Percentiles rank a stretch among this genome's conserved stretches.
phyloP scores from a whole-genome alignment of 805 yeast species.

The Wickerhamiella azymoides region DNA sequence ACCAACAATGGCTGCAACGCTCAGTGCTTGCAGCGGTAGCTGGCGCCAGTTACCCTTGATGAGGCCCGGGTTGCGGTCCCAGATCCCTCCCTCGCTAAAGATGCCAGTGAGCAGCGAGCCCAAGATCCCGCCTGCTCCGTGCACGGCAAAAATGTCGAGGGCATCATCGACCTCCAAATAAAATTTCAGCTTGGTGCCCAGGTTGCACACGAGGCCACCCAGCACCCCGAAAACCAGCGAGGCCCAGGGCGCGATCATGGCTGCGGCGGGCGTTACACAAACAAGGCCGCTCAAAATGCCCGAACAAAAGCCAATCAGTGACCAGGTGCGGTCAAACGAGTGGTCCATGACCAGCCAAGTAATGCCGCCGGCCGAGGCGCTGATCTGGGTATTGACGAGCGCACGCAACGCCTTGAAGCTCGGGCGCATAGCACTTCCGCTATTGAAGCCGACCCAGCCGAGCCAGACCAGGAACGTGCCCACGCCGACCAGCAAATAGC shows the following conservation, averaged over 20 bases:
- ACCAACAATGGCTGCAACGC: constrained; percentile 48
- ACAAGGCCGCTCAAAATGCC: constrained; percentile 92
- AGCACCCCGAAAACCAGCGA: constrained; percentile 60
- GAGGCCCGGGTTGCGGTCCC: constrained; percentile 64
- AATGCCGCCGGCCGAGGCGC: constrained; percentile 36
- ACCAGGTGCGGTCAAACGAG: constrained; percentile 65
- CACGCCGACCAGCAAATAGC: constrained; percentile 47
- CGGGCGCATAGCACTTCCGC: constrained; percentile 42
- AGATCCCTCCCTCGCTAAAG: constrained; percentile 78
- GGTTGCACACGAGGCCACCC: constrained; percentile 67
- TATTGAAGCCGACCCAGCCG: constrained; percentile 70
- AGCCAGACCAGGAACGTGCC: constrained; percentile 61
- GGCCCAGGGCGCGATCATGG: constrained; percentile 77
- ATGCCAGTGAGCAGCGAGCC: constrained; percentile 64
- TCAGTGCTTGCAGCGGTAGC: constrained; percentile 81
- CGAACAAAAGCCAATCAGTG: constrained; percentile 85
- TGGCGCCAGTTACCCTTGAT: constrained; percentile 69
- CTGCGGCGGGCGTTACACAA: constrained; percentile 94
- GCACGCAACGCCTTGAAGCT: constrained; percentile 31
- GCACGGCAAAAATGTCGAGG: constrained; percentile 77
- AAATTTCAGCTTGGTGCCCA: constrained; percentile 69
- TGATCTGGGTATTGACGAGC: constrained; percentile 39
- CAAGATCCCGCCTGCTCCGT: constrained; percentile 32
- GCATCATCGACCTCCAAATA: constrained; percentile 77
- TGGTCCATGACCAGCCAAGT: constrained; percentile 34